A percentile compares a stretch with the other conserved stretches of the same genome.
Conservation (phyloP, 2,329 filamentous ascomycete genomes). For the Aspergillus ochraceoroseus region DNA sequence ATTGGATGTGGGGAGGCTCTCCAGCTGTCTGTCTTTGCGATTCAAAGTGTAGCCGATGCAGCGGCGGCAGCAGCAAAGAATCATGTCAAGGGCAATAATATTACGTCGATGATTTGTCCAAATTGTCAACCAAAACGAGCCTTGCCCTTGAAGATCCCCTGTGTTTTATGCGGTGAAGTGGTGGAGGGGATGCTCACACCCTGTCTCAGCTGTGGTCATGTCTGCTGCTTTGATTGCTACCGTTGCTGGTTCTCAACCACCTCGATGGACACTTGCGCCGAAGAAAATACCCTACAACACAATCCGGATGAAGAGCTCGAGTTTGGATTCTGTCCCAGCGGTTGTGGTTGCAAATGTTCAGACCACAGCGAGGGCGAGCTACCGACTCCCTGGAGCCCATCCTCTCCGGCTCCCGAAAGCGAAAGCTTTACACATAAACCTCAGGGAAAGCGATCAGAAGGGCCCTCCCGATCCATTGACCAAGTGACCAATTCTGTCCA, state of each 20-base stretch:
- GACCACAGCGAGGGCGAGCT: constrained; percentile 35
- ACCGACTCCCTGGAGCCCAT: constrained; percentile 27
- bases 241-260: constrained; percentile 38
- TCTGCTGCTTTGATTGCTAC: constrained; percentile 46
- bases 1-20: constrained; percentile 38
- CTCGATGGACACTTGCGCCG: constrained; percentile 12
- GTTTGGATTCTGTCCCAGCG: constrained; percentile 41
- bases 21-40: constrained; percentile 36
- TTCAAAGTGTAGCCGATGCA: constrained; percentile 16
- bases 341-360: constrained; percentile 47
- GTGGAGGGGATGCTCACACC: constrained; percentile 45
- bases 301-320: constrained; percentile 14
- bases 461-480: constrained; percentile 15
- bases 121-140: constrained; percentile 36
- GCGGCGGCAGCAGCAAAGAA: constrained; percentile 22
- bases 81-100: constrained; percentile 19
- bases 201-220: constrained; percentile 47
- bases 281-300: constrained; percentile 14
- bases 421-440: constrained; percentile 21
- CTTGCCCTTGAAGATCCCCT: constrained; percentile 36
- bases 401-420: constrained; percentile 21
- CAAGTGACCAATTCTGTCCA: constrained; percentile 23
- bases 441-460: constrained; percentile 14
- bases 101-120: constrained; percentile 29
- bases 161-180: constrained; percentile 43